phyloP scores from a whole-genome alignment of 2,329 filamentous ascomycete species.

The Fusarium mexicanum region DNA sequence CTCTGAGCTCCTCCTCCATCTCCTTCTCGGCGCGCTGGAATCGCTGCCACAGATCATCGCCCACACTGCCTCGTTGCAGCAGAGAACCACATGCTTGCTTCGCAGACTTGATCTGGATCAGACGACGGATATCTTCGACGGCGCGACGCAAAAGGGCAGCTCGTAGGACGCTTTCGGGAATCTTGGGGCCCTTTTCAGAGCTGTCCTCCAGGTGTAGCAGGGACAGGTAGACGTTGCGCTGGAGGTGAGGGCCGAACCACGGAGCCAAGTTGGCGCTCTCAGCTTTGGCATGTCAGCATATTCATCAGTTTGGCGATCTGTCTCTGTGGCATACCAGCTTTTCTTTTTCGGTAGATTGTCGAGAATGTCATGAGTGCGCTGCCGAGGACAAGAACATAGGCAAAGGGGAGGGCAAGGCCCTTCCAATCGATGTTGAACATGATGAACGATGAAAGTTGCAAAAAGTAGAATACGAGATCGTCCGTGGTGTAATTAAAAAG shows the following conservation, averaged over 20 bases:
- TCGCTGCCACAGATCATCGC: conserved; percentile 94
- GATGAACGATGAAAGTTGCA: conserved; percentile 30
- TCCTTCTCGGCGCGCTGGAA: conserved; percentile 95
- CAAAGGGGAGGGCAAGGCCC: conserved; percentile 85
- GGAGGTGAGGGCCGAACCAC: conserved; percentile 92
- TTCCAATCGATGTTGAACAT: conserved; percentile 78
- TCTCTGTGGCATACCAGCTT: conserved; percentile 68
- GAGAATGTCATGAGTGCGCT: conserved; percentile 93
- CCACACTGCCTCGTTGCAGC: conserved; percentile 89
- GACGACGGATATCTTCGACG: conserved; percentile 90
- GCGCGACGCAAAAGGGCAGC: conserved; percentile 90
- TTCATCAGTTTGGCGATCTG: background rate
- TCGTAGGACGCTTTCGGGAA: conserved; percentile 87
- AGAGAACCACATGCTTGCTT: conserved; percentile 88
- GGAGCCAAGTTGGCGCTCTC: conserved; percentile 87
- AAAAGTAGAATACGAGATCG: conserved; percentile 1
- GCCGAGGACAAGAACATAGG: conserved; percentile 87
- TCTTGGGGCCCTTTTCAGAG: conserved; percentile 71
- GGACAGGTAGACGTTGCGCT: conserved; percentile 94
- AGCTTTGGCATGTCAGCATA: conserved; percentile 55
- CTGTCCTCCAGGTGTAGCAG: conserved; percentile 80
- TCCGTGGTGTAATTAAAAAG: conserved; percentile 4
- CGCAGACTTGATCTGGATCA: conserved; percentile 86
- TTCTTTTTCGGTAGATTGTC: conserved; percentile 90
- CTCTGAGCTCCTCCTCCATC: conserved; percentile 93